Evolutionary conservation across 139 green algal genomes (phyloP), one percentile per base, ranked within the genome.

Genomic region (Chlorella sp.): DNA sequence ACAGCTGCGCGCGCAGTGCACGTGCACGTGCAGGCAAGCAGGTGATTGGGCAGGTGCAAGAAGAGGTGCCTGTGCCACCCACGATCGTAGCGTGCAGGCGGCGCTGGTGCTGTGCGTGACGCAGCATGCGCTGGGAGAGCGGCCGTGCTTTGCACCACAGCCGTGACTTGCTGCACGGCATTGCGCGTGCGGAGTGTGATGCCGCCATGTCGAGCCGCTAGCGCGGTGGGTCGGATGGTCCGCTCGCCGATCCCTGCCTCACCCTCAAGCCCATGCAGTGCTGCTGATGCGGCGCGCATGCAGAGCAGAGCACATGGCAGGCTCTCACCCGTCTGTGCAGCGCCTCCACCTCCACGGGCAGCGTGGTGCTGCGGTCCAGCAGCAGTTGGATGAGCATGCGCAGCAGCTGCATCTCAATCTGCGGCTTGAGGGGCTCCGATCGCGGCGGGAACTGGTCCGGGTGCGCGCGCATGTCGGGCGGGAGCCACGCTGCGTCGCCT

Each of bases 251-350:
- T 17, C 10, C 10, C 10, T 10, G 10, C 42, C 42, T 55, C 17
- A 17, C 42, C 10, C 17, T 26, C 17, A 26, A 26, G 42, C 17
- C 42, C 42, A 17, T 55, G 42, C 42, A 55, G 42, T 55, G 10
- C 10, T 55, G 42, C 10, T 17, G 17, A 26, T 55, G 42, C 42
- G 20, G 55, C 55, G 55, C 4, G 22, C 17, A 59, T 33, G 63
- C 63, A 69, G 29, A 5, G n/a, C 24, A 20, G 49, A 59, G n/a
- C n/a, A n/a, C n/a, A n/a, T n/a, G n/a, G n/a, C n/a, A n/a, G n/a
- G n/a, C n/a, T n/a, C 69, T 0, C n/a, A 82, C 76, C 71, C 72
- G 72, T 67, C 63, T 77, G 62, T 83, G 78, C 42, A 83, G 27
- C 5, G 69, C 34, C 24, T 77, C 69, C 24, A 77, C 49, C 29